Evolutionary conservation across 352 stramenopile genomes (phyloP).

Genomic region (Plasmopara halstedii): DNA sequence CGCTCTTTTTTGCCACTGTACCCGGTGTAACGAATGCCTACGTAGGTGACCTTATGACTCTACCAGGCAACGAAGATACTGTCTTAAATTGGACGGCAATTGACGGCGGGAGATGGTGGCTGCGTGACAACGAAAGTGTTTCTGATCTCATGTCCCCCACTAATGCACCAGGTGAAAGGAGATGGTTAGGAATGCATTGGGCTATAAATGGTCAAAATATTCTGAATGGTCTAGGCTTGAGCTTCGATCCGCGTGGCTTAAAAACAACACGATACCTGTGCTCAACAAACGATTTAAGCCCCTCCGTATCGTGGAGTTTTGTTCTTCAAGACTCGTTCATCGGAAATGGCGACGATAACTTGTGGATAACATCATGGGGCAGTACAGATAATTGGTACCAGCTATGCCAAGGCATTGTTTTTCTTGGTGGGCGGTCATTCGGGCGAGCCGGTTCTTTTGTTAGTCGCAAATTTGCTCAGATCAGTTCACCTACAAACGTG

Average conservation of each 20-base stretch:
- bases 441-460: constrained; percentile 26
- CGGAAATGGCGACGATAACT: constrained; percentile 43
- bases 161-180: constrained; percentile 20
- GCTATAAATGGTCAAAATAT: constrained; percentile 35
- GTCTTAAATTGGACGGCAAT: constrained; percentile 38
- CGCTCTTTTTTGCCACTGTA: constrained; percentile 43
- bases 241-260: constrained; percentile 37
- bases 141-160: constrained; percentile 16
- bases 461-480: constrained; percentile 27
- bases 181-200: constrained; percentile 53
- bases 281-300: constrained; percentile 48
- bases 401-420: constrained; percentile 42
- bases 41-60: constrained; percentile 22
- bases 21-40: constrained; percentile 42
- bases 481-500: constrained; percentile 28
- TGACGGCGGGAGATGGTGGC: constrained; percentile 52
- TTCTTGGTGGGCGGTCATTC: constrained; percentile 39
- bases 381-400: constrained; percentile 32
- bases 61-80: constrained; percentile 38
- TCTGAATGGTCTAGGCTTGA: constrained; percentile 29
- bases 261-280: constrained; percentile 46
- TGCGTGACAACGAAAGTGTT: constrained; percentile 35
- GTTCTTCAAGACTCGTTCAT: constrained; percentile 53
- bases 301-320: constrained; percentile 37
- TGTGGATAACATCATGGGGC: constrained; percentile 48